These are phyloP conservation scores for Candida alai DNA, from an alignment of 805 yeast genomes.

Conservation along the genomic window DNA sequence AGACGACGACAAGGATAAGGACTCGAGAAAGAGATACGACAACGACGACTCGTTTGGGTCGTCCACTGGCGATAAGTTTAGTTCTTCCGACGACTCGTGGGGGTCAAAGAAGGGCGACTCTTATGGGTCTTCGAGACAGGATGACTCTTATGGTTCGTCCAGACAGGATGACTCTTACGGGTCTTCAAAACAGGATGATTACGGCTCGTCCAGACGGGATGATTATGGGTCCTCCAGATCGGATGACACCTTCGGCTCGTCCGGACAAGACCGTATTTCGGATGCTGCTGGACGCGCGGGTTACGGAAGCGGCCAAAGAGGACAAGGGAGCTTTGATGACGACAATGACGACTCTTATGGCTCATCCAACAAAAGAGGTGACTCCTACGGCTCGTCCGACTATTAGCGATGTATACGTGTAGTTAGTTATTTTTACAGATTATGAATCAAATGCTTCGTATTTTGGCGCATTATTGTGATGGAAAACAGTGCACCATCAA, in stretches of 20 bases:
- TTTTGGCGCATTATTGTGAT: too few species aligned
- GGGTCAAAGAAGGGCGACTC: conserved; percentile 14
- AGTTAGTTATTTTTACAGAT: too few species aligned
- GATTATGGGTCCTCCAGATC: conserved; percentile 3
- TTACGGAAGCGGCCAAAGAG: too few species aligned
- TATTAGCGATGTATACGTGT: too few species aligned
- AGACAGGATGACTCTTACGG: conserved; percentile 14
- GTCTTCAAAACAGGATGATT: conserved; percentile 3
- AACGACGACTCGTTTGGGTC: conserved; percentile 15
- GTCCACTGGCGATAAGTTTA: conserved; percentile 18
- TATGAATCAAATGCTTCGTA: too few species aligned
- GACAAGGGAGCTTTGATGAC: conserved; percentile 3
- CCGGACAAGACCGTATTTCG: too few species aligned
- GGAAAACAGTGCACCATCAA: too few species aligned
- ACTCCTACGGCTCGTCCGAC: conserved; percentile 10
- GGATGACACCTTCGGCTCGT: conserved; percentile 1
- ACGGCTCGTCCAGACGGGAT: background rate
- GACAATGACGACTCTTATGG: conserved; percentile 6
- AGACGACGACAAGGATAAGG: conserved; percentile 17
- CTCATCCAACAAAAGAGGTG: conserved; percentile 12
- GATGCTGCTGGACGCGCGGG: too few species aligned
- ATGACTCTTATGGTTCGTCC: conserved; percentile 21
- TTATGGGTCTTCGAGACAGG: conserved; percentile 14
- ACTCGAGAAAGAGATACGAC: conserved; percentile 4
- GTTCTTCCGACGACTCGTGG: conserved; percentile 14